phyloP scores from a whole-genome alignment of 2,329 filamentous ascomycete genomes.

The Exophiala aquamarina region DNA sequence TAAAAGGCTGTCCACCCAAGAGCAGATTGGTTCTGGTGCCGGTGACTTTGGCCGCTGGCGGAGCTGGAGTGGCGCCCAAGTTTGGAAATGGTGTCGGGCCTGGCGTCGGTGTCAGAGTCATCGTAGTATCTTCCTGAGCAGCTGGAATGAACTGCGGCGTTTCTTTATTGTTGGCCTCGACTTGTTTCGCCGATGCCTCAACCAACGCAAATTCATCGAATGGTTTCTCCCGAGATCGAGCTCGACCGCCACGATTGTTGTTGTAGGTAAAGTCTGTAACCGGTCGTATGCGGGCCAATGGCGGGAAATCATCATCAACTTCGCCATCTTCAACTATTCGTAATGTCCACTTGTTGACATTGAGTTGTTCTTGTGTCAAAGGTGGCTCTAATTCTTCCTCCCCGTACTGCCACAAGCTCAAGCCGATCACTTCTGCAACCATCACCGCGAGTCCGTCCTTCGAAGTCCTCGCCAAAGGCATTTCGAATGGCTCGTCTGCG shows the following conservation, averaged over 20 bases:
- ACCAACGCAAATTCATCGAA: conserved; percentile 68
- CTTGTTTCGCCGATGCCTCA: conserved; percentile 56
- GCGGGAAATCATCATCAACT: conserved; percentile 66
- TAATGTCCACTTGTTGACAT: conserved; percentile 64
- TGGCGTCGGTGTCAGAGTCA: conserved; percentile 28
- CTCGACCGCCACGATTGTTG: conserved; percentile 61
- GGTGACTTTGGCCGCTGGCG: conserved; percentile 18
- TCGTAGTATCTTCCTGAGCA: conserved; percentile 33
- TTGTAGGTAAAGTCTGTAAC: conserved; percentile 66
- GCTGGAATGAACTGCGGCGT: conserved; percentile 51
- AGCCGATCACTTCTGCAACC: conserved; percentile 63
- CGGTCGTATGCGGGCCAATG: conserved; percentile 56
- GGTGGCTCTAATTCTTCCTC: conserved; percentile 58
- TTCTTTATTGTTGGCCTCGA: conserved; percentile 58
- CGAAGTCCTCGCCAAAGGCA: conserved; percentile 56
- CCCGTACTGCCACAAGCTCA: conserved; percentile 61
- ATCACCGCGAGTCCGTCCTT: conserved; percentile 56
- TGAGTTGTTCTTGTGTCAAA: conserved; percentile 52
- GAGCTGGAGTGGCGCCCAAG: conserved; percentile 4
- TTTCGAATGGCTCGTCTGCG: conserved; percentile 57
- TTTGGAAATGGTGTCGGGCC: conserved; percentile 26
- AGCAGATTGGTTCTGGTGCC: conserved; percentile 41
- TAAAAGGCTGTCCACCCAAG: conserved; percentile 42
- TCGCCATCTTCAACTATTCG: conserved; percentile 69
- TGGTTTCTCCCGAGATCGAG: conserved; percentile 61